A percentile compares a stretch with the other conserved stretches of the same genome.
Evolutionary conservation across 805 yeast genomes (phyloP).

Genomic region (Suhomyces prunicola): DNA sequence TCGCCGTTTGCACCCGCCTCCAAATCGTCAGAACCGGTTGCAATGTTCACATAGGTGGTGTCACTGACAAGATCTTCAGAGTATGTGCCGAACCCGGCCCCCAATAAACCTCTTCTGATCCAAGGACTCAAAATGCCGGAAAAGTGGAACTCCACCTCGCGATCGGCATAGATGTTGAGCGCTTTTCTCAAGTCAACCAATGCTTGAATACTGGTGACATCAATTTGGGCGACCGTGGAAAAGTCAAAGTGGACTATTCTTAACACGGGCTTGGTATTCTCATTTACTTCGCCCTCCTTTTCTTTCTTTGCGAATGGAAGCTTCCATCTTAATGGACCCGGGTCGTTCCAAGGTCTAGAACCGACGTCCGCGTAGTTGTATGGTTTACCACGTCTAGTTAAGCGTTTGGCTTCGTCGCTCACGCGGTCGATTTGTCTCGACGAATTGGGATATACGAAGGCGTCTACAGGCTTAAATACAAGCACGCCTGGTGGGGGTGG

Average conservation of each 20-base stretch:
- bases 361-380: slow-evolving; percentile 37
- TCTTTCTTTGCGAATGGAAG: slow-evolving; percentile 28
- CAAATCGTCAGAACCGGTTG: slow-evolving; percentile 26
- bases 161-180: slow-evolving; percentile 68
- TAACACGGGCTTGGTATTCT: slow-evolving; percentile 59
- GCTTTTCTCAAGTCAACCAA: slow-evolving; percentile 74
- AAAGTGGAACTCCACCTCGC: slow-evolving; percentile 87
- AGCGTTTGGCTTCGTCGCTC: slow-evolving; percentile 59
- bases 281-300: slow-evolving; percentile 12
- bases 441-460: slow-evolving; percentile 79
- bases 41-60: slow-evolving; percentile 40
- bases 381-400: slow-evolving; percentile 60
- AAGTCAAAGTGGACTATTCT: slow-evolving; percentile 78
- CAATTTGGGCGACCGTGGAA: slow-evolving; percentile 69
- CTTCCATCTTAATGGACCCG: slow-evolving; percentile 55
- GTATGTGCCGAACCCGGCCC: slow-evolving; percentile 73
- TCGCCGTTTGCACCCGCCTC: slow-evolving; percentile 29
- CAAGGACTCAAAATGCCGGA: slow-evolving; percentile 82
- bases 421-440: slow-evolving; percentile 69
- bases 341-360: slow-evolving; percentile 89
- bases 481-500: slow-evolving; percentile 92
- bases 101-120: slow-evolving; percentile 73
- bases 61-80: slow-evolving; percentile 40
- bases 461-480: slow-evolving; percentile 78
- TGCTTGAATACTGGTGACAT: slow-evolving; percentile 76